Conservation (phyloP, 108 stramenopile genomes). For the Ochromonas danica region DNA sequence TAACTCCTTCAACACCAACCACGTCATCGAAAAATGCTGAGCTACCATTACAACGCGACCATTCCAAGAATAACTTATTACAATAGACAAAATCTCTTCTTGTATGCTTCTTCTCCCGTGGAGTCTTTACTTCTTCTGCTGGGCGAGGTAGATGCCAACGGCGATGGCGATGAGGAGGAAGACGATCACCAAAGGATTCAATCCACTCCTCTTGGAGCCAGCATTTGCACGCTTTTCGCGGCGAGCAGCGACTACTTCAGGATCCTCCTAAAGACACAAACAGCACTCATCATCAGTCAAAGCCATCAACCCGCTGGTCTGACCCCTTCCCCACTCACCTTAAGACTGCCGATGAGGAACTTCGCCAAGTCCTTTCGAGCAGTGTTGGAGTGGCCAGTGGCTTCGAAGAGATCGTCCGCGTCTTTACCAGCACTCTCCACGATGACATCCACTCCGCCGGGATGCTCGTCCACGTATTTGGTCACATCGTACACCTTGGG, state of each 20-base stretch:
- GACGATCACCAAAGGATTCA: conserved; percentile 10
- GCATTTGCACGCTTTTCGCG: background rate
- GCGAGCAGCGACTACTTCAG: background rate
- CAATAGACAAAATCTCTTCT: too few species aligned
- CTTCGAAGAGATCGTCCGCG: conserved; percentile 91
- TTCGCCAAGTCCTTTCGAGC: conserved; percentile 72
- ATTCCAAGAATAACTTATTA: too few species aligned
- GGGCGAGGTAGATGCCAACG: conserved; percentile 16
- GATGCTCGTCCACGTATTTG: conserved; percentile 91
- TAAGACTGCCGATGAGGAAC: background rate
- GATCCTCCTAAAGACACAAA: background rate
- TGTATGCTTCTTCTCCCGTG: too few species aligned
- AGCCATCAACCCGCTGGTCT: too few species aligned
- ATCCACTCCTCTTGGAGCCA: background rate
- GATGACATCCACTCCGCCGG: conserved; percentile 91
- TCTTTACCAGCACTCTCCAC: conserved; percentile 78
- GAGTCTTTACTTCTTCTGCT: background rate
- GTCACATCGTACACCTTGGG: conserved; percentile 95
- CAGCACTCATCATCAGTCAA: too few species aligned
- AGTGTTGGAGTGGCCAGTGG: conserved; percentile 91
- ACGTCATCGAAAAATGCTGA: too few species aligned
- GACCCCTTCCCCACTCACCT: conserved; percentile 16
- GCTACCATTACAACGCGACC: too few species aligned
- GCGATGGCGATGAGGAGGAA: conserved; percentile 30
- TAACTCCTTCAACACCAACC: too few species aligned